Base-by-base conservation (phyloP, 2,329 filamentous ascomycete species). In the Hypomyces perniciosus region DNA sequence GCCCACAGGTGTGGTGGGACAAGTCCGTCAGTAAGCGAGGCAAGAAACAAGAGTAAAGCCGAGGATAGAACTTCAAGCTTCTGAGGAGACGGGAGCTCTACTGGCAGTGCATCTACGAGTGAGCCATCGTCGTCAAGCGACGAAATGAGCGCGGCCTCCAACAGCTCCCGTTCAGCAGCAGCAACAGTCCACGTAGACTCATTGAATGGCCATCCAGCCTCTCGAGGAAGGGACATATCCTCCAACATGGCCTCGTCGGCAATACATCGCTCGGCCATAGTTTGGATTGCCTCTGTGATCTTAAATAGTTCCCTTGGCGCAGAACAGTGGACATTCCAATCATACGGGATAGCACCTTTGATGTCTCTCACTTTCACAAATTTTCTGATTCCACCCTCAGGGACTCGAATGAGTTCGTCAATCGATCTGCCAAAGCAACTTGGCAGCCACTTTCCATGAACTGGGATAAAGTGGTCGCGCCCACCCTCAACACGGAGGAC, bases 291-390 rank as follows among this genome's bases (percentile, higher is more conserved):
- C 65, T 96, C 89, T 5, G 90, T 96, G 61, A 99, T 79, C 63
- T 85, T 85, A 69, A 96, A 95, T 7, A 97, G 76, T 67, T 96
- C 92, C 54, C 88, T 84, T 1, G 93, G 92, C 1, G 90, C 90
- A 8, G 90, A 92, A 64, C 86, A 85, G 63, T 82, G 82, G 55
- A 88, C 79, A 53, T 77, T 80, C 37, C 69, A 76, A 62, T 73
- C 76, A 60, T 76, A 79, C 43, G 72, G 75, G 53, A 79, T 85
- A 56, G 74, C 72, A 2, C 75, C 76, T 3, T 69, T 66, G 10
- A 72, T 71, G 6, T 63, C 59, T 26, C 63, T 62, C 4, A 66
- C 63, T 13, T 61, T 55, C 35, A 72, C 56, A 37, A 84, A 76
- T 6, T 65, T 71, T 20, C 90, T 74, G 51, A 87, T 87, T 5